Evolutionary conservation across 2,329 filamentous ascomycete species (phyloP).

Genomic region (Hymenoscyphus albidus): DNA sequence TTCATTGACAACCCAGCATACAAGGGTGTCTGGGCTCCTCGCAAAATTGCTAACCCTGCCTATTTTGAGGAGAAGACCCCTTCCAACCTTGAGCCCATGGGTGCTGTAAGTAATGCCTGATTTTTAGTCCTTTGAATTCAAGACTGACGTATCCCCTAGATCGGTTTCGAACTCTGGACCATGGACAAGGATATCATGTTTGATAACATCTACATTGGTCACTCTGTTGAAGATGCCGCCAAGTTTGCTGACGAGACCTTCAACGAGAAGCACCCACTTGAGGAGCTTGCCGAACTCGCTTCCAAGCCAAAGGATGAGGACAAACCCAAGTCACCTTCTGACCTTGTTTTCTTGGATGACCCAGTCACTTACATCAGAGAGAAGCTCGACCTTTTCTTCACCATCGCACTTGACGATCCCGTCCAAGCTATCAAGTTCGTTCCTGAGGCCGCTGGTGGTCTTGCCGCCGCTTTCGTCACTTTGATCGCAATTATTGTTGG

Average conservation of each 20-base stretch:
- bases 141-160: conserved; percentile 45
- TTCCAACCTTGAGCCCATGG: conserved; percentile 95
- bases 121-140: conserved; percentile 14
- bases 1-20: conserved; percentile 96
- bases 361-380: conserved; percentile 83
- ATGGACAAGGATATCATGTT: conserved; percentile 99
- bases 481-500: conserved; percentile 67
- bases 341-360: conserved; percentile 87
- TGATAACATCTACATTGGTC: conserved; percentile 99
- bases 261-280: conserved; percentile 78
- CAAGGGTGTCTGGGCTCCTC: conserved; percentile 92
- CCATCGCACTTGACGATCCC: conserved; percentile 74
- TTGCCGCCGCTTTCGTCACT: conserved; percentile 67
- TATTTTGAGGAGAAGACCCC: conserved; percentile 98
- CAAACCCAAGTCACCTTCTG: conserved; percentile 64
- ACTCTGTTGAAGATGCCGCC: conserved; percentile 89
- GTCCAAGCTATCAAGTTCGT: conserved; percentile 82
- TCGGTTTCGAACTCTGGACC: conserved; percentile 99
- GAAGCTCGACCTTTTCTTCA: conserved; percentile 89
- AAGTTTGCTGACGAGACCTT: conserved; percentile 88
- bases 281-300: conserved; percentile 75
- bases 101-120: conserved; percentile 65
- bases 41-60: conserved; percentile 94
- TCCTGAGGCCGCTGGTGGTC: conserved; percentile 81
- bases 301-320: conserved; percentile 68